Evolutionary conservation across 768 basidiomycete genomes (phyloP).

Genomic region (Xerocomellus amylosporus): DNA sequence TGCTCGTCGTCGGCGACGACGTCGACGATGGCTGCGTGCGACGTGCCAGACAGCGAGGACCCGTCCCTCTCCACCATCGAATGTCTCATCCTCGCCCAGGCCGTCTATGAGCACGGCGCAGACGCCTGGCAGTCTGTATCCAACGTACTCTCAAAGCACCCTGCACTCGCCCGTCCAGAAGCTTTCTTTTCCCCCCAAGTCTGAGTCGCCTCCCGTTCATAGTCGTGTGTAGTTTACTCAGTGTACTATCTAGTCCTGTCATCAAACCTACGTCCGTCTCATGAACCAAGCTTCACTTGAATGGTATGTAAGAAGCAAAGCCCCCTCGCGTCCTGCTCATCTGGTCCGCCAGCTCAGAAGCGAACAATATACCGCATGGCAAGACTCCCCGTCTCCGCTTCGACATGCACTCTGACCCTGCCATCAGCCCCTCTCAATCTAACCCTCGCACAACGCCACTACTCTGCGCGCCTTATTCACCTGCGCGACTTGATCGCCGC

Average conservation of each 20-base stretch:
- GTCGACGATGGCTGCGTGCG: conserved; percentile 6
- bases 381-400: conserved; percentile 13
- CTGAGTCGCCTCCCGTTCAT: conserved; percentile 18
- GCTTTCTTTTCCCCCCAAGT: conserved; percentile 71
- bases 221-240: conserved; percentile 17
- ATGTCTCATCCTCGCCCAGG: conserved; percentile 79
- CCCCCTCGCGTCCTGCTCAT: background rate
- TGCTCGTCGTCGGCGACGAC: conserved; percentile 8
- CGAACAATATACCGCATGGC: conserved; percentile 55
- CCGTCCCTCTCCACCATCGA: conserved; percentile 47
- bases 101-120: conserved; percentile 78
- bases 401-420: conserved; percentile 6
- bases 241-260: conserved; percentile 54
- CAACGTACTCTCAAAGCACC: conserved; percentile 64
- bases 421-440: conserved; percentile 59
- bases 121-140: conserved; percentile 67
- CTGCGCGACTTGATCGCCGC: conserved; percentile 64
- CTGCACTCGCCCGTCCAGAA: conserved; percentile 60
- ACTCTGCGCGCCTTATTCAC: conserved; percentile 65
- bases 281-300: conserved; percentile 68
- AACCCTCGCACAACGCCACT: conserved; percentile 73
- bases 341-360: conserved; percentile 41
- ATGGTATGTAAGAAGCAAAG: conserved; percentile 40
- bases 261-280: conserved; percentile 60
- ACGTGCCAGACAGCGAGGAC: conserved; percentile 9